Evolutionary conservation across 2,329 filamentous ascomycete species (phyloP).

Genomic region (Monilinia laxa): DNA sequence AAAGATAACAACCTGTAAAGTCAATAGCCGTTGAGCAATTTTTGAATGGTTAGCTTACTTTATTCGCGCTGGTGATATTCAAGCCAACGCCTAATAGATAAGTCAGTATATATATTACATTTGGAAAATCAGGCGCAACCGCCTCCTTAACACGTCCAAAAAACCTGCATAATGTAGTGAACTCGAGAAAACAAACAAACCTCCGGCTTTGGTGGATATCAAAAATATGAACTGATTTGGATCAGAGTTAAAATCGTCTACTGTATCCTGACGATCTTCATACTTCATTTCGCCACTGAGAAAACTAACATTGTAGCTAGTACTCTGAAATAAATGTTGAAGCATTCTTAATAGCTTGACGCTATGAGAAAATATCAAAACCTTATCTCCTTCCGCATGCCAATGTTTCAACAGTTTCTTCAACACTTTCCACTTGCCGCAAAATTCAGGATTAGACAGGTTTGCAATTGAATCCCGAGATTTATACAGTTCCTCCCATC

Average conservation of each 20-base stretch:
- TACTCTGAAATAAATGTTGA: slow-evolving; percentile 80
- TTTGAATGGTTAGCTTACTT: slow-evolving; percentile 53
- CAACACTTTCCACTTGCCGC: slow-evolving; percentile 94
- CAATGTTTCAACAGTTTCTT: slow-evolving; percentile 85
- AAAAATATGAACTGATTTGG: slow-evolving; percentile 89
- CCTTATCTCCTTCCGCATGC: slow-evolving; percentile 88
- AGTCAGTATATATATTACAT: slow-evolving; percentile 5
- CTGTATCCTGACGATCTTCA: slow-evolving; percentile 75
- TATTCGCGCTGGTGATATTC: slow-evolving; percentile 97
- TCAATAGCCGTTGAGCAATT: not conserved
- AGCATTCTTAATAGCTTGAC: slow-evolving; percentile 83
- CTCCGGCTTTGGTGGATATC: slow-evolving; percentile 90
- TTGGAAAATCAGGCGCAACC: no score
- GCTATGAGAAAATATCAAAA: slow-evolving; percentile 91
- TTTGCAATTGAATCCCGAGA: slow-evolving; percentile 76
- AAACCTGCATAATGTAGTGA: not conserved
- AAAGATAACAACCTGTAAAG: slow-evolving; percentile 63
- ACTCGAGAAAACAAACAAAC: slow-evolving; percentile 22
- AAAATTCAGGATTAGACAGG: slow-evolving; percentile 84
- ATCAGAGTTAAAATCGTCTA: slow-evolving; percentile 90
- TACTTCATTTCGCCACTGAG: slow-evolving; percentile 82
- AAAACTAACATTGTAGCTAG: slow-evolving; percentile 87
- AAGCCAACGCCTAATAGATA: slow-evolving; percentile 66
- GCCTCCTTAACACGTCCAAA: not conserved
- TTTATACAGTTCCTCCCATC: slow-evolving; percentile 71